phyloP scores from a whole-genome alignment of 441 rosid species.

The Adansonia madagascariensis region DNA sequence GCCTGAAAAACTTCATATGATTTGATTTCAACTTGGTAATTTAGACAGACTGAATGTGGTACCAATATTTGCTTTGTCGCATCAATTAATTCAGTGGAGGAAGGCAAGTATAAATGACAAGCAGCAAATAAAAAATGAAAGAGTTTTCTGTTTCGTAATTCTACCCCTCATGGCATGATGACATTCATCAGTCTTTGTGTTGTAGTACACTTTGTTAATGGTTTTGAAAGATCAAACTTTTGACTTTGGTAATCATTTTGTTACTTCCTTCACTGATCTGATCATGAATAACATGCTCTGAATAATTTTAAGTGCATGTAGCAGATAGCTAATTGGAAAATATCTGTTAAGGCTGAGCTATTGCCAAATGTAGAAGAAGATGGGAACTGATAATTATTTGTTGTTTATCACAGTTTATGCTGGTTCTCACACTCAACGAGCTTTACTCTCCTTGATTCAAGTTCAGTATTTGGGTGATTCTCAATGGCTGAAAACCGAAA shows the following conservation, averaged over 20 bases:
- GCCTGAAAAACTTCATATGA: neutral
- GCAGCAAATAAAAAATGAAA: neutral
- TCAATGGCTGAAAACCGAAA: conserved; percentile 55
- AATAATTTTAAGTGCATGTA: neutral
- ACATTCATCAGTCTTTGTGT: neutral
- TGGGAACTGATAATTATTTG: conserved; percentile 15
- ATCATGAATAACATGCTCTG: neutral
- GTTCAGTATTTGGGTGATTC: conserved; percentile 4
- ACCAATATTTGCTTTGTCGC: neutral
- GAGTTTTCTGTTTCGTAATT: neutral
- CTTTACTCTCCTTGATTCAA: conserved; percentile 13
- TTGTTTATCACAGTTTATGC: conserved; percentile 18
- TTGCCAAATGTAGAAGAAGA: conserved; percentile 19
- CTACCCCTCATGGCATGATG: neutral
- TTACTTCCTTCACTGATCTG: neutral
- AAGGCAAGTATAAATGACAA: neutral
- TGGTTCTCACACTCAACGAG: conserved; percentile 13
- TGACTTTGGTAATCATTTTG: neutral
- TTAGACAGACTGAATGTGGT: neutral
- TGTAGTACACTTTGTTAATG: neutral
- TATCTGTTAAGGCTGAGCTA: neutral
- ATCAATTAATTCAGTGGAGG: conserved; percentile 8
- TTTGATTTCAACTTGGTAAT: neutral
- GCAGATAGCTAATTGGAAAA: conserved; percentile 1
- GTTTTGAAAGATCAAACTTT: neutral